Evolutionary conservation across 1,284 basidiomycete genomes (phyloP).

Genomic region (Athelia sp.): DNA sequence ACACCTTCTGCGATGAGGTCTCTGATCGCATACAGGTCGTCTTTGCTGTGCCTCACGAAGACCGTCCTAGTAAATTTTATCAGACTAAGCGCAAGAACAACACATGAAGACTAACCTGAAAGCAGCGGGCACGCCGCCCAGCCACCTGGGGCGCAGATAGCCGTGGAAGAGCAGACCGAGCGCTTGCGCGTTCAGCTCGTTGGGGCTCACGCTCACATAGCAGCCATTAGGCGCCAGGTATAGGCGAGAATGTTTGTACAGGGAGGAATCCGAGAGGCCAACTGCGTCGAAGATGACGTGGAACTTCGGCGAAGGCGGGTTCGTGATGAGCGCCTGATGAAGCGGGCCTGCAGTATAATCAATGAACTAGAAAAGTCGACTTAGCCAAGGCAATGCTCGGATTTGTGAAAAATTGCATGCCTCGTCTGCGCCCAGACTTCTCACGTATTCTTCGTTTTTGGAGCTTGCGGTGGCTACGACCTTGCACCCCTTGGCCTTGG

Average conservation of each 20-base stretch:
- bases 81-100: no score
- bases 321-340: slow-evolving; percentile 31
- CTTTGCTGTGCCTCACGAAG: slow-evolving; percentile 24
- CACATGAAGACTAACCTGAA: slow-evolving; percentile 32
- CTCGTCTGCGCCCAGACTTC: slow-evolving; percentile 36
- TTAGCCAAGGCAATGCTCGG: no score
- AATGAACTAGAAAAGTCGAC: slow-evolving; percentile 43
- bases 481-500: slow-evolving; percentile 49
- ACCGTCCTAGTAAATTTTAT: slow-evolving; percentile 18
- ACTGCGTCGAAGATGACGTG: slow-evolving; percentile 39
- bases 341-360: slow-evolving; percentile 54
- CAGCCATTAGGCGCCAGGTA: slow-evolving; percentile 44
- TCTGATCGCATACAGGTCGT: slow-evolving; percentile 30
- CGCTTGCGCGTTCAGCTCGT: slow-evolving; percentile 21
- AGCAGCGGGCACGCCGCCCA: slow-evolving; percentile 42
- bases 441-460: slow-evolving; percentile 43
- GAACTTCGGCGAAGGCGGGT: slow-evolving; percentile 33
- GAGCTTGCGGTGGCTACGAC: slow-evolving; percentile 54
- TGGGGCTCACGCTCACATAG: slow-evolving; percentile 39
- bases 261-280: slow-evolving; percentile 25
- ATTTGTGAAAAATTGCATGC: no score
- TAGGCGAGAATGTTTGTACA: slow-evolving; percentile 34
- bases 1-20: slow-evolving; percentile 39
- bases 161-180: slow-evolving; percentile 25
- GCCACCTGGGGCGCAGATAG: slow-evolving; percentile 30